Evolutionary conservation across 768 basidiomycete species (phyloP).

Genomic region (Suillus alpinus): DNA sequence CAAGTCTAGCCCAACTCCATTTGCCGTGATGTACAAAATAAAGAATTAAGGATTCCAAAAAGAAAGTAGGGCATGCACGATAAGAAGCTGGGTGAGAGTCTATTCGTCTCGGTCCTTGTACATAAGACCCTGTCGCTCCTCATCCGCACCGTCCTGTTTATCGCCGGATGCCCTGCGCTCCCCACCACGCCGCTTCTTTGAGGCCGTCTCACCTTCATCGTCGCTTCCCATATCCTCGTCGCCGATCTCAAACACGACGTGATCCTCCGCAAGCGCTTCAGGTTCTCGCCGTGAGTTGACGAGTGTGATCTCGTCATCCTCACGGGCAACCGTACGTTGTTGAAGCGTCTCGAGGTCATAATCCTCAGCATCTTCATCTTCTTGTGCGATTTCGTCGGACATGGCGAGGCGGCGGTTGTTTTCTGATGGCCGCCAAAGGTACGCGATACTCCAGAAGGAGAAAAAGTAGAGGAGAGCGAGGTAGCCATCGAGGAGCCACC

Average conservation of each 20-base stretch:
- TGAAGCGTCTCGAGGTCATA: slow-evolving; percentile 83
- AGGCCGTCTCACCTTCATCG: slow-evolving; percentile 51
- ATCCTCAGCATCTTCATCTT: slow-evolving; percentile 91
- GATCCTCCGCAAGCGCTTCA: slow-evolving; percentile 53
- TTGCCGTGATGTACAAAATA: neutral
- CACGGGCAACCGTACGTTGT: slow-evolving; percentile 45
- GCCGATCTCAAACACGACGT: slow-evolving; percentile 88
- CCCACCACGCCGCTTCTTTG: slow-evolving; percentile 47
- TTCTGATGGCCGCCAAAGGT: slow-evolving; percentile 90
- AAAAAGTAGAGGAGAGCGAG: slow-evolving; percentile 83
- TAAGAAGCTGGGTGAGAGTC: slow-evolving; percentile 6
- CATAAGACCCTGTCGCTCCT: slow-evolving; percentile 71
- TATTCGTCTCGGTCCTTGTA: slow-evolving; percentile 36
- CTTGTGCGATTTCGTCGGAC: slow-evolving; percentile 95
- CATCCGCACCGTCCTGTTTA: slow-evolving; percentile 42
- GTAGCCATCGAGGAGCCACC: slow-evolving; percentile 98
- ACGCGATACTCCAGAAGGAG: slow-evolving; percentile 79
- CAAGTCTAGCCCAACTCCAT: neutral
- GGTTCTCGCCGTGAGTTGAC: slow-evolving; percentile 58
- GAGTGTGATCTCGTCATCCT: slow-evolving; percentile 69
- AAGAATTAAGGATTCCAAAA: neutral
- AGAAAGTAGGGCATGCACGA: neutral
- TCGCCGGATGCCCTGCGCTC: slow-evolving; percentile 45
- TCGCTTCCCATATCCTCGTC: slow-evolving; percentile 73
- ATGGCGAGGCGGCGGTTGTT: slow-evolving; percentile 90